Conservation (phyloP, 2,329 filamentous ascomycete species). For the Juglanconis sp. region DNA sequence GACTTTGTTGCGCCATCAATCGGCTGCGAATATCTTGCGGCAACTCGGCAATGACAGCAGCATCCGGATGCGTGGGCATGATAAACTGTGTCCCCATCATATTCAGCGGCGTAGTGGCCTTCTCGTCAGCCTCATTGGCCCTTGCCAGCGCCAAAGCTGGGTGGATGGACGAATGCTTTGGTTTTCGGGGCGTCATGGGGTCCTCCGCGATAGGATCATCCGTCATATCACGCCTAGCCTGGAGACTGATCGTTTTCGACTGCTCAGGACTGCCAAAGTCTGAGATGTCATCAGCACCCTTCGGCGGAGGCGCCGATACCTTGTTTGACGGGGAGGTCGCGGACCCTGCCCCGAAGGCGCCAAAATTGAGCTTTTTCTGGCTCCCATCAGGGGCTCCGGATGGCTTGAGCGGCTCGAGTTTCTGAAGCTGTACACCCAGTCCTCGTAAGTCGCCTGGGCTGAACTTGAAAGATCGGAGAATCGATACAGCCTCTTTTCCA, state of each 20-base stretch:
- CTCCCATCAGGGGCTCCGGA: slow-evolving; percentile 63
- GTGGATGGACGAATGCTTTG: slow-evolving; percentile 41
- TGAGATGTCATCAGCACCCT: slow-evolving; percentile 49
- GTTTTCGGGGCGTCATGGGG: slow-evolving; percentile 50
- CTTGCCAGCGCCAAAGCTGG: slow-evolving; percentile 51
- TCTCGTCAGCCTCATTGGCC: slow-evolving; percentile 47
- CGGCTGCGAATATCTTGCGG: slow-evolving; percentile 78
- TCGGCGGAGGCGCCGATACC: slow-evolving; percentile 18
- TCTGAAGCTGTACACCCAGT: slow-evolving; percentile 89
- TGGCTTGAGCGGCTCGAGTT: slow-evolving; percentile 74
- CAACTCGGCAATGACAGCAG: slow-evolving; percentile 76
- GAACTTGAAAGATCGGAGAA: slow-evolving; percentile 77
- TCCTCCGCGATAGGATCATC: slow-evolving; percentile 55
- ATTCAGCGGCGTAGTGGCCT: slow-evolving; percentile 69
- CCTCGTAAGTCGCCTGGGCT: slow-evolving; percentile 91
- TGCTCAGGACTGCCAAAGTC: slow-evolving; percentile 38
- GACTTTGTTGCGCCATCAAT: slow-evolving; percentile 58
- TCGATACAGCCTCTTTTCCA: slow-evolving; percentile 78
- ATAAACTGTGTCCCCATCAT: slow-evolving; percentile 87
- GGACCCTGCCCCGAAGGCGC: slow-evolving; percentile 38
- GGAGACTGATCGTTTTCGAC: slow-evolving; percentile 25
- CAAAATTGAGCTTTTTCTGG: slow-evolving; percentile 76
- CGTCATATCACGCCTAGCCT: slow-evolving; percentile 26
- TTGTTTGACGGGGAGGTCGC: slow-evolving; percentile 36
- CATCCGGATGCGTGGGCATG: slow-evolving; percentile 79